Percentiles rank a stretch among this genome's conserved stretches.
phyloP scores from a whole-genome alignment of 2,329 filamentous ascomycete species.

The Lasiodiplodia hormozganensis region DNA sequence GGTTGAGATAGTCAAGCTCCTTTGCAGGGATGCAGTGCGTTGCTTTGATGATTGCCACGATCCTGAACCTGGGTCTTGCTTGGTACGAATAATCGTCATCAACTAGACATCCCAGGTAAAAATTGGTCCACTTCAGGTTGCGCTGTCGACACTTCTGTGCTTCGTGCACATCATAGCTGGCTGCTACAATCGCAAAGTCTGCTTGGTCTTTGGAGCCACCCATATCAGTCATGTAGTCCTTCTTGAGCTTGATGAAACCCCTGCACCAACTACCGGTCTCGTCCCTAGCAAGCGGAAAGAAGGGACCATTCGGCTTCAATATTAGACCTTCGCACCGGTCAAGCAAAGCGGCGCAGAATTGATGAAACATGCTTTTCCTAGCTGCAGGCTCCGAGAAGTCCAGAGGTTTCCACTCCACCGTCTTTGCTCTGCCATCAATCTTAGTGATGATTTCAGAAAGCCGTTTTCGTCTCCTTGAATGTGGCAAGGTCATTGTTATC shows the following conservation, averaged over 20 bases:
- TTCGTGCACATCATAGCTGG: constrained; percentile 70
- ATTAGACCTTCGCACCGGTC: constrained; percentile 78
- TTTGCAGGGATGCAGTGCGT: constrained; percentile 54
- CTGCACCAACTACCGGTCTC: constrained; percentile 28
- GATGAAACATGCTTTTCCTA: constrained; percentile 59
- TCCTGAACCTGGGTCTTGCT: constrained; percentile 65
- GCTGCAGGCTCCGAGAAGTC: constrained; percentile 66
- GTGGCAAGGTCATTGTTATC: constrained; percentile 58
- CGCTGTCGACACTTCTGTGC: constrained; percentile 63
- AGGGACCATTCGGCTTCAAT: constrained; percentile 80
- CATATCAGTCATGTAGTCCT: constrained; percentile 79
- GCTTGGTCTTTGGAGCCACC: constrained; percentile 71
- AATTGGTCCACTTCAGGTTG: constrained; percentile 76
- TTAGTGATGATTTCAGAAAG: constrained; percentile 63
- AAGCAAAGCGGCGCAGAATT: constrained; percentile 72
- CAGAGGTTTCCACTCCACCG: constrained; percentile 71
- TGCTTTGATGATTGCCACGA: constrained; percentile 64
- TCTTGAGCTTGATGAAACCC: constrained; percentile 81
- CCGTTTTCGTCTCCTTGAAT: constrained; percentile 66
- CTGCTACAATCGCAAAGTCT: constrained; percentile 82
- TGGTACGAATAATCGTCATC: constrained; percentile 66
- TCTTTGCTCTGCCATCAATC: constrained; percentile 68
- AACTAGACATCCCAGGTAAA: constrained; percentile 76
- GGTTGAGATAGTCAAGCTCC: constrained; percentile 53
- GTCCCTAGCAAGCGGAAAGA: constrained; percentile 60